These are phyloP conservation scores for Cryptosporidium baileyi DNA, from an alignment of 169 alveolate genomes.

Conservation along the genomic window DNA sequence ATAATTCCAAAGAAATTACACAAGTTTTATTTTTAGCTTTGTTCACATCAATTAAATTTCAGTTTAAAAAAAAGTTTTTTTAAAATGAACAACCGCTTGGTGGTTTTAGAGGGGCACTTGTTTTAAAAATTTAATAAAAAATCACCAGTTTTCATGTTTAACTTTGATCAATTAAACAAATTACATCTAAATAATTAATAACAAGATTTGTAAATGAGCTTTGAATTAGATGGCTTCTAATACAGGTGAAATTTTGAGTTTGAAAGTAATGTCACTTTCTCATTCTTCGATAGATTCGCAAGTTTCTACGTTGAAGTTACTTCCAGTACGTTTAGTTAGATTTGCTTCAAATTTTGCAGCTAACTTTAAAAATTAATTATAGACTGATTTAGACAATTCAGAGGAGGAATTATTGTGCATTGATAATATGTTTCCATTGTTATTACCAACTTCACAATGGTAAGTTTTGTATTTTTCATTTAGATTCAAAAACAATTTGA, in stretches of 20 bases:
- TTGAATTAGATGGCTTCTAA: background rate
- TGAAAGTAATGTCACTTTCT: conserved; percentile 52
- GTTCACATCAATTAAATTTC: background rate
- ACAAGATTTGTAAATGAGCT: too few relatives aligned
- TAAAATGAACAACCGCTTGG: background rate
- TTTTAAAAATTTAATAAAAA: too few relatives aligned
- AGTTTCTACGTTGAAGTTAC: conserved; percentile 13
- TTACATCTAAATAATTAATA: too few relatives aligned
- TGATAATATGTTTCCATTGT: conserved; percentile 57
- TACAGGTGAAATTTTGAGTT: conserved; percentile 21
- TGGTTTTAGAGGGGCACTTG: background rate
- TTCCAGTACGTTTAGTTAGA: conserved; percentile 12
- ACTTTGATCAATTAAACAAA: too few relatives aligned
- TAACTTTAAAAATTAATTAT: background rate
- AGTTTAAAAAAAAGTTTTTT: background rate
- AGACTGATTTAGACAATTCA: background rate
- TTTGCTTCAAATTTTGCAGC: background rate
- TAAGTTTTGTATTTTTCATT: background rate
- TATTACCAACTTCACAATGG: conserved; percentile 63
- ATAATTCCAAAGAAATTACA: background rate
- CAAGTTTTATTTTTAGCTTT: background rate
- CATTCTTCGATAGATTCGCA: conserved; percentile 41
- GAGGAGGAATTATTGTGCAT: conserved; percentile 27
- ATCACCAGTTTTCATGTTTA: too few relatives aligned
- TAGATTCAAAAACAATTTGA: background rate